Percentiles rank a stretch among this genome's conserved stretches.
Evolutionary conservation across 352 stramenopile genomes (phyloP).

Genomic region (Globisporangium acanthophoron): DNA sequence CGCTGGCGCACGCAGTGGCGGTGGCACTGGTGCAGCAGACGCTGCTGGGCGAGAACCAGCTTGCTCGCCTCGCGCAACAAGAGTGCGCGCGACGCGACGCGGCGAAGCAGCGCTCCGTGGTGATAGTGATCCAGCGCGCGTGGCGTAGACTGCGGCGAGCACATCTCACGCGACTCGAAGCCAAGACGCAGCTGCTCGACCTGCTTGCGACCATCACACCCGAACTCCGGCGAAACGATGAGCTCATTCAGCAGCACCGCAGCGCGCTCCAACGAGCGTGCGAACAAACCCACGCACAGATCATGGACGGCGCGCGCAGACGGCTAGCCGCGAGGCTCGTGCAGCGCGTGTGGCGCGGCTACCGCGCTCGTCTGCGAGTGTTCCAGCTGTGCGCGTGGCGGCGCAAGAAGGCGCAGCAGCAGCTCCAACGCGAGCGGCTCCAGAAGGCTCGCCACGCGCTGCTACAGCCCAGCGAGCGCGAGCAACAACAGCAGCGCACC

Average conservation of each 20-base stretch:
- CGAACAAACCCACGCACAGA: conserved; percentile 1
- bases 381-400: conserved; percentile 20
- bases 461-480: conserved; percentile 18
- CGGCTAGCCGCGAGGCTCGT: conserved; percentile 31
- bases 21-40: background rate
- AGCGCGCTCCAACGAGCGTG: conserved; percentile 2
- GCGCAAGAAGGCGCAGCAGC: conserved; percentile 16
- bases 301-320: conserved; percentile 13
- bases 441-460: conserved; percentile 25
- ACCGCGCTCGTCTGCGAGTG: conserved; percentile 25
- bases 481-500: conserved; percentile 9
- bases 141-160: conserved; percentile 18
- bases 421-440: conserved; percentile 28
- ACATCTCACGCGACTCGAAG: conserved; percentile 10
- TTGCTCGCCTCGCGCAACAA: background rate
- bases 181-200: conserved; percentile 20
- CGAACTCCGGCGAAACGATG: conserved; percentile 14
- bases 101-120: background rate
- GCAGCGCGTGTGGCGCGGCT: conserved; percentile 54
- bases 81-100: conserved; percentile 1
- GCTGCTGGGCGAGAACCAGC: conserved; percentile 2
- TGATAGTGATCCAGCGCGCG: conserved; percentile 19
- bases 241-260: conserved; percentile 6
- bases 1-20: background rate
- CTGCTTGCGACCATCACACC: conserved; percentile 17